These are phyloP conservation scores for Hyphopichia burtonii DNA, from an alignment of 1,139 yeast genomes.

Conservation along the genomic window DNA sequence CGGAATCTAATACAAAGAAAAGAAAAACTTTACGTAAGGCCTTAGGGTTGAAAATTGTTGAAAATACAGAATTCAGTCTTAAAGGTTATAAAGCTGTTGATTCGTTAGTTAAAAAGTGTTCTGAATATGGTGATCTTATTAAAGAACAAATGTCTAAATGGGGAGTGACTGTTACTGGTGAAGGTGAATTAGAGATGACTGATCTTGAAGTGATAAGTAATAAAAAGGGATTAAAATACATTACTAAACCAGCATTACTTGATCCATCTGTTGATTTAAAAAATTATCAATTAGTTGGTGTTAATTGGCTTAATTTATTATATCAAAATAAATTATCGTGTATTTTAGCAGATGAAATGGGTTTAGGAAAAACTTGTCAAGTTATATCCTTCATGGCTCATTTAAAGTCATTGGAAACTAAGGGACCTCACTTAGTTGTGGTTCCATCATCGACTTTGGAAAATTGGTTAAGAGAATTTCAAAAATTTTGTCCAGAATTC, in stretches of 20 bases:
- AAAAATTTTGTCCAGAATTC: conserved; percentile 79
- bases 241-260: conserved; percentile 70
- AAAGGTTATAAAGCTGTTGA: conserved; percentile 94
- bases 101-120: conserved; percentile 79
- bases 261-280: conserved; percentile 68
- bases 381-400: conserved; percentile 91
- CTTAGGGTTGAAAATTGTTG: conserved; percentile 74
- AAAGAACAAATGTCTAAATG: conserved; percentile 73
- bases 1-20: conserved; percentile 23
- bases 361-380: conserved; percentile 94
- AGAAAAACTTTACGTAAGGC: conserved; percentile 50
- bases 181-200: conserved; percentile 11
- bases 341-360: conserved; percentile 98
- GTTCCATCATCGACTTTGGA: conserved; percentile 97
- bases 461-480: conserved; percentile 94
- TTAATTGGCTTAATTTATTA: conserved; percentile 85
- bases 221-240: conserved; percentile 42
- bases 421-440: conserved; percentile 79
- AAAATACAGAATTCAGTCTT: conserved; percentile 64
- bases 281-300: conserved; percentile 91
- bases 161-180: conserved; percentile 76
- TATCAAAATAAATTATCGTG: conserved; percentile 81
- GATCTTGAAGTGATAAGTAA: conserved; percentile 24
- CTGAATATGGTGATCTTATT: conserved; percentile 70
- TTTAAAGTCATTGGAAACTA: conserved; percentile 48